Evolutionary conservation across 1,284 basidiomycete genomes (phyloP), one percentile per base, ranked within the genome.

Genomic region (Leccinum pseudoinsigne): DNA sequence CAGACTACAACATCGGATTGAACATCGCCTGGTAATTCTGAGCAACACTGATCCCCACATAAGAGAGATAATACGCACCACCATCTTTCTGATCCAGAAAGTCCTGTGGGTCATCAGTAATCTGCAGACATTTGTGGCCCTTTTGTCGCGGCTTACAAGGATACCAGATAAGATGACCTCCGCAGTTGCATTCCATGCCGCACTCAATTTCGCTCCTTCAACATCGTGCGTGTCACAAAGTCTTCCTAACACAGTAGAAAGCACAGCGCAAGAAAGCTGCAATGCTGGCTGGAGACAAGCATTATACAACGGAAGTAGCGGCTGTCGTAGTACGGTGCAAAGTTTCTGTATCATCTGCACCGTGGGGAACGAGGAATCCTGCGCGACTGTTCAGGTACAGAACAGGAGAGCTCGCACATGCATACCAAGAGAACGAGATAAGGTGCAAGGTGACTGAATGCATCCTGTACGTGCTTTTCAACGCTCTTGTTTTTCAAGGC

Each of bases 111-210:
- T 38, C 10, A n/a, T 67, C 64, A 68, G 62, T 65, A 61, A 40
- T 65, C 60, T 61, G 16, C 18, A 31, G 31, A 31, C 31, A 40
- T 53, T 34, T 34, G 55, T 60, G 14, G 42, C 28, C 59, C 53
- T 31, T 54, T 40, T 51, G 9, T 31, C 6, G 55, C 55, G 58
- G 62, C 75, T 65, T 64, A 83, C 81, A 60, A 82, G 69, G 53
- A 84, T 64, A 3, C 81, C 81, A 2, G 81, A 81, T 38, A 84
- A 62, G 16, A 83, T 66, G 18, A 77, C 72, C 34, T 72, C 66
- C 23, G 76, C 75, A 16, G 77, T 68, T 26, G 60, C 63, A 68
- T 82, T 79, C 81, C 81, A 83, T 9, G 65, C 63, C 3, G 63
- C 65, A 18, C 63, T 68, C 14, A 63, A 55, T 10, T 31, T 62